Percentiles rank a stretch among this genome's conserved stretches.
Conservation (phyloP, 2,329 filamentous ascomycete genomes). For the Monilinia polystroma region DNA sequence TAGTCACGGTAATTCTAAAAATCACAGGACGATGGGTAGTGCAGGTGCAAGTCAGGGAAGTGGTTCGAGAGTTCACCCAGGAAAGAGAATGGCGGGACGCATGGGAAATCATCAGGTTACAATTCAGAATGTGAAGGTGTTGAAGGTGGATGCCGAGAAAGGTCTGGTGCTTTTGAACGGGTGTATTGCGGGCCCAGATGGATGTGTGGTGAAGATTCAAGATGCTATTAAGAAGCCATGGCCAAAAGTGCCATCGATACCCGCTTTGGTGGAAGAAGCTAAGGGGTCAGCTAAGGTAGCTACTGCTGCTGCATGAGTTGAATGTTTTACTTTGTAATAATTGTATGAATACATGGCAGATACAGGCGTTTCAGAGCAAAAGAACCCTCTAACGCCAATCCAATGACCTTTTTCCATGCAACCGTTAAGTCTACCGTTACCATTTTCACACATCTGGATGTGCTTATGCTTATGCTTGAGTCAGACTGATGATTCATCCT, state of each 20-base stretch:
- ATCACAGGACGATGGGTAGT: slow-evolving; percentile 89
- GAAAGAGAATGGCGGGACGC: slow-evolving; percentile 96
- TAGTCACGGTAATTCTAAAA: slow-evolving; percentile 92
- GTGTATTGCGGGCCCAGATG: slow-evolving; percentile 83
- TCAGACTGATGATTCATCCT: neutral
- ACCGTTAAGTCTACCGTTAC: slow-evolving; percentile 7
- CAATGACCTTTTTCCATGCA: slow-evolving; percentile 24
- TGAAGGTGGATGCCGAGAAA: slow-evolving; percentile 83
- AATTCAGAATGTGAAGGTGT: slow-evolving; percentile 83
- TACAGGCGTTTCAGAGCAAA: slow-evolving; percentile 33
- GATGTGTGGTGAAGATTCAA: slow-evolving; percentile 78
- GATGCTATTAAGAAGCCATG: slow-evolving; percentile 88
- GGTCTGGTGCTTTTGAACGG: slow-evolving; percentile 89
- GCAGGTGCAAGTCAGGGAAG: slow-evolving; percentile 86
- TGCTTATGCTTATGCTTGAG: neutral
- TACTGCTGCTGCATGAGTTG: slow-evolving; percentile 26
- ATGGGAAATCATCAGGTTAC: slow-evolving; percentile 92
- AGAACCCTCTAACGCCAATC: slow-evolving; percentile 25
- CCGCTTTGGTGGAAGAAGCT: slow-evolving; percentile 51
- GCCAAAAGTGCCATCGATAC: slow-evolving; percentile 49
- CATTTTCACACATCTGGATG: slow-evolving; percentile 2
- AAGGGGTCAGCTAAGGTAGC: slow-evolving; percentile 45
- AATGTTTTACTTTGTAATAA: slow-evolving; percentile 31
- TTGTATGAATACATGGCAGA: slow-evolving; percentile 39
- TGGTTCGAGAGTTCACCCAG: slow-evolving; percentile 87